Conservation (phyloP, 345 rosid genomes). For the Punica granatum region DNA sequence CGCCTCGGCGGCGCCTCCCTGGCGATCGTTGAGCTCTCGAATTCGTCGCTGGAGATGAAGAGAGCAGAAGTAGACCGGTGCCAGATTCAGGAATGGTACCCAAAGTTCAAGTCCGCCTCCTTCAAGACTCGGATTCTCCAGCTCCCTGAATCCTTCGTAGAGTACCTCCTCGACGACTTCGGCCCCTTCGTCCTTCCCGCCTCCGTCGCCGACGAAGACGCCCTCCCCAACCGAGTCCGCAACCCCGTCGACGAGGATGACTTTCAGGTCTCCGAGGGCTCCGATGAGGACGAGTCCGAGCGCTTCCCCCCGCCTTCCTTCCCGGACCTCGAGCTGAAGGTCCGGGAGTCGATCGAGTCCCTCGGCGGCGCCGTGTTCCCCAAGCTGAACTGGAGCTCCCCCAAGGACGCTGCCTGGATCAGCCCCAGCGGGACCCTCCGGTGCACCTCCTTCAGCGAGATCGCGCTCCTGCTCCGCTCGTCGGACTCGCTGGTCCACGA, state of each 20-base stretch:
- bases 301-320: constrained; percentile 40
- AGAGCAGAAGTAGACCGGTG: constrained; percentile 63
- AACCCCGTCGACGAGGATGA: constrained; percentile 63
- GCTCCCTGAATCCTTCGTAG: constrained; percentile 71
- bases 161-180: constrained; percentile 62
- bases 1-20: neutral
- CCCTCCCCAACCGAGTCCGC: constrained; percentile 65
- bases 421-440: constrained; percentile 58
- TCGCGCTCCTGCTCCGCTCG: constrained; percentile 54
- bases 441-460: constrained; percentile 45
- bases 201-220: constrained; percentile 55
- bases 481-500: constrained; percentile 77
- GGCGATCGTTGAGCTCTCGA: too few relatives aligned
- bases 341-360: constrained; percentile 53
- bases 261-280: constrained; percentile 50
- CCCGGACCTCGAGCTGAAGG: constrained; percentile 54
- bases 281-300: constrained; percentile 48
- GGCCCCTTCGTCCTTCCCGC: constrained; percentile 68
- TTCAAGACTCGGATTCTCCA: constrained; percentile 59
- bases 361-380: constrained; percentile 70
- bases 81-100: constrained; percentile 90
- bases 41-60: constrained; percentile 30
- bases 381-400: constrained; percentile 89
- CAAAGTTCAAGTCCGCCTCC: constrained; percentile 56
- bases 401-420: constrained; percentile 89